Base-by-base conservation (phyloP, 2,329 filamentous ascomycete species). In the Fusarium siculi region DNA sequence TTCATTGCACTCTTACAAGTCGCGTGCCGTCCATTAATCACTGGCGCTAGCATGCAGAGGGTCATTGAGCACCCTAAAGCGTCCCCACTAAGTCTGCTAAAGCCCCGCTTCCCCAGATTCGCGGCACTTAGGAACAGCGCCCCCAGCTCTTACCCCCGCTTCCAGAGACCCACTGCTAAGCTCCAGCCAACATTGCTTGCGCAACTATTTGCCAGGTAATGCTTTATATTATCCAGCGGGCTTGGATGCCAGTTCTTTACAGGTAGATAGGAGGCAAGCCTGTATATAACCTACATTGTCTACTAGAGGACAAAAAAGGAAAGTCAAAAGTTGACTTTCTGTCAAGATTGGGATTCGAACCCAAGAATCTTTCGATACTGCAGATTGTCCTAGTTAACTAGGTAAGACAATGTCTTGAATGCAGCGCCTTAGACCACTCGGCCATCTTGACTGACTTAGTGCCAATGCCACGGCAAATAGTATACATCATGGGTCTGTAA, bases 21-120 rank as follows among this genome's bases (percentile, higher is more conserved):
- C 65, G 47, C 16, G 47, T 69, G 59, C 55, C 19, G 65, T 59
- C 65, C 46, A 43, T 54, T 39, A 42, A 49, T 59, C 57, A 25
- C 46, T 56, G 68, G 58, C 57, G 57, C 68, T 72, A 72, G 43
- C 59, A 72, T 25, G 11, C 36, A 37, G 44, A 66, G 37, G 43
- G 55, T 49, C 50, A 36, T 40, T 14, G 9, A 47, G 30, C 36
- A 50, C 68, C 69, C 69, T 68, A 32, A 34, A 68, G 44, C 43
- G 49, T 68, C 69, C 21, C 69, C 69, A 72, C 68, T 69, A 23
- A 72, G 58, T 36, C 50, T 28, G 46, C 69, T 72, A 72, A 47
- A 39, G 58, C 49, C 69, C 70, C 70, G 69, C 69, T 72, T 72
- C 70, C 70, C 70, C 69, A 72, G 69, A 72, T 72, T 72, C 50